A percentile compares a stretch with the other conserved stretches of the same genome.
Evolutionary conservation across 139 green algal genomes (phyloP).

Genomic region (Micractinium conductrix): DNA sequence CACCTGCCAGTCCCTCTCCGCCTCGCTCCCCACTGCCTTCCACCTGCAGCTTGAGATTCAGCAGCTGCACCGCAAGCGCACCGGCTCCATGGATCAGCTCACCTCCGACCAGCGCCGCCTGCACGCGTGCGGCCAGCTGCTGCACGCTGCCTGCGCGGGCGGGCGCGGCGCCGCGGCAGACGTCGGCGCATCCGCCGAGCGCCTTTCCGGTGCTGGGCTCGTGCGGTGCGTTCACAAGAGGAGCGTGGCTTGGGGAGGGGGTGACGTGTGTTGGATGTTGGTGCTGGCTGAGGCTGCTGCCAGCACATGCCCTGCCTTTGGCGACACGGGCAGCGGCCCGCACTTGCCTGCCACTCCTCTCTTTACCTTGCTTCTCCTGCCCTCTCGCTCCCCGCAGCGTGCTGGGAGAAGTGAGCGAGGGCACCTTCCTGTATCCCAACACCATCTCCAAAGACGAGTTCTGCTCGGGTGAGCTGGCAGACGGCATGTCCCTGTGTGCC

Average conservation of each 20-base stretch:
- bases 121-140: conserved; percentile 20
- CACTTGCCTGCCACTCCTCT: not conserved
- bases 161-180: not conserved
- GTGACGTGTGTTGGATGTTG: too few relatives aligned
- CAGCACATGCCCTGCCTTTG: not conserved
- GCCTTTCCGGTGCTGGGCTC: not conserved
- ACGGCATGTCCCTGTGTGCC: not conserved
- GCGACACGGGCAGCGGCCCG: too few relatives aligned
- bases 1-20: too few relatives aligned
- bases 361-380: not conserved
- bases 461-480: not conserved
- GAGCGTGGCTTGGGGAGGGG: too few relatives aligned
- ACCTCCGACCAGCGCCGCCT: conserved; percentile 11
- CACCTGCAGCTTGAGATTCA: conserved; percentile 18
- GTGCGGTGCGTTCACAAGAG: not conserved
- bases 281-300: too few relatives aligned
- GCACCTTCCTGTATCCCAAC: conserved; percentile 33
- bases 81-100: not conserved
- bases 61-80: conserved; percentile 28
- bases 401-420: conserved; percentile 35
- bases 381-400: not conserved
- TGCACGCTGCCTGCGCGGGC: conserved; percentile 18
- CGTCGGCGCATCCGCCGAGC: not conserved
- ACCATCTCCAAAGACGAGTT: conserved; percentile 15
- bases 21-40: not conserved